Base-by-base conservation (phyloP, 2,329 filamentous ascomycete species). In the Diatrype stigma region DNA sequence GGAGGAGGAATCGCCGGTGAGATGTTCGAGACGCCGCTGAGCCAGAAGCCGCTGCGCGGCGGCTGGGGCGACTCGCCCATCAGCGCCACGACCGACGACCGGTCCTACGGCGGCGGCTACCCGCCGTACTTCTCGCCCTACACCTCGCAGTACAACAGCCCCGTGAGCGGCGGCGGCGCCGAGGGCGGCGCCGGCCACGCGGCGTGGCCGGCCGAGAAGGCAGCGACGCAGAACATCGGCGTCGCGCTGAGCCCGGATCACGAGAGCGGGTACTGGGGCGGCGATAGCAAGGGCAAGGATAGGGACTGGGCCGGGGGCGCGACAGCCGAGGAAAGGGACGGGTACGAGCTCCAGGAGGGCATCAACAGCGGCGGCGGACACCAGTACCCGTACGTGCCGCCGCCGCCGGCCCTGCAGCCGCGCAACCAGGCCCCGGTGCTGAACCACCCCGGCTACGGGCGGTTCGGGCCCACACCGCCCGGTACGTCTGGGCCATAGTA, bases 41-140 rank as follows among this genome's bases (percentile, higher is more conserved):
- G 78, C 60, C 77, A 82, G 60, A 69, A 69, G 50, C 79, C 80
- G 0, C 65, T 81, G 10, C 68, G 73, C 19, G 70, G 26, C 26
- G 26, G 73, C 28, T 83, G 80, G 79, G 75, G 77, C 22, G 76
- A 80, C 55, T 81, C 75, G 23, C 81, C 74, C 0, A 57, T 75
- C 51, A 79, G 74, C 44, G 70, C 69, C 2, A 63, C 62, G 42
- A 70, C 62, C 42, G 70, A 71, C 2, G 72, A 75, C 44, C 26
- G 26, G 10, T 30, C 26, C 26, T 10, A 67, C 67, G n/a, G n/a
- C n/a, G n/a, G n/a, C 52, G 53, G 59, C 0, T 73, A 70, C 55
- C 67, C 71, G 1, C 73, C 71, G 6, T 81, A 84, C 65, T 76
- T 82, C 56, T 83, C 80, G 3, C 82, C 82, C 0, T 85, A 85